Conservation (phyloP, 257 asterid species). For the Solanum okadae region DNA sequence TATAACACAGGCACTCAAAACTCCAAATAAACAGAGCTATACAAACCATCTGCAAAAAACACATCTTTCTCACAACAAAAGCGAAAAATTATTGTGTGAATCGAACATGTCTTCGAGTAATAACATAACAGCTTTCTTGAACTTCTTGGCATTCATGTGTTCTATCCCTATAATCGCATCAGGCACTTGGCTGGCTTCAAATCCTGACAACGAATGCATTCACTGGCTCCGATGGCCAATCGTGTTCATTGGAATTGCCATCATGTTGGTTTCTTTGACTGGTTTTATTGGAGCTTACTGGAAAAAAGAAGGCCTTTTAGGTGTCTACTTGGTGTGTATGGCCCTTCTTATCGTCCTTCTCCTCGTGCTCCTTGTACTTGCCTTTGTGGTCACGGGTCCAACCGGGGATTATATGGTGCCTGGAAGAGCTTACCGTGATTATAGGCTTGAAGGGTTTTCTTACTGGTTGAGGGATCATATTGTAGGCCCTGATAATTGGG, state of each 20-base stretch:
- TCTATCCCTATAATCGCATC: not conserved
- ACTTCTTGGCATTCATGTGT: not conserved
- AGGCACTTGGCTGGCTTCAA: not conserved
- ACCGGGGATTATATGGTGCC: conserved; percentile 49
- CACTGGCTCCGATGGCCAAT: not conserved
- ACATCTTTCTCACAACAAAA: not conserved
- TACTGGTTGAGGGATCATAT: conserved; percentile 73
- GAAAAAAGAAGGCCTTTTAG: conserved; percentile 47
- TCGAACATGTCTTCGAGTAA: not conserved
- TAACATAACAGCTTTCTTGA: not conserved
- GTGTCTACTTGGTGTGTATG: conserved; percentile 69
- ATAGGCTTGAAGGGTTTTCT: conserved; percentile 47
- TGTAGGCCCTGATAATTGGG: conserved; percentile 51
- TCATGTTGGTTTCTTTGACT: conserved; percentile 55
- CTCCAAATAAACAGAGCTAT: not conserved
- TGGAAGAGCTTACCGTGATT: conserved; percentile 57
- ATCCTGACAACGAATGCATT: not conserved
- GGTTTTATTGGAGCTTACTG: conserved; percentile 92
- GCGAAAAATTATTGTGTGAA: not conserved
- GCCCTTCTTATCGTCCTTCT: conserved; percentile 47
- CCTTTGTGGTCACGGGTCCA: conserved; percentile 62
- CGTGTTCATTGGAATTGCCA: conserved; percentile 1
- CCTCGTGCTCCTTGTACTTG: conserved; percentile 60
- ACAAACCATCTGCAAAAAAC: not conserved
- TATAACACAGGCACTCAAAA: not conserved